phyloP scores from a whole-genome alignment of 768 basidiomycete genomes.

The Russula earlei region DNA sequence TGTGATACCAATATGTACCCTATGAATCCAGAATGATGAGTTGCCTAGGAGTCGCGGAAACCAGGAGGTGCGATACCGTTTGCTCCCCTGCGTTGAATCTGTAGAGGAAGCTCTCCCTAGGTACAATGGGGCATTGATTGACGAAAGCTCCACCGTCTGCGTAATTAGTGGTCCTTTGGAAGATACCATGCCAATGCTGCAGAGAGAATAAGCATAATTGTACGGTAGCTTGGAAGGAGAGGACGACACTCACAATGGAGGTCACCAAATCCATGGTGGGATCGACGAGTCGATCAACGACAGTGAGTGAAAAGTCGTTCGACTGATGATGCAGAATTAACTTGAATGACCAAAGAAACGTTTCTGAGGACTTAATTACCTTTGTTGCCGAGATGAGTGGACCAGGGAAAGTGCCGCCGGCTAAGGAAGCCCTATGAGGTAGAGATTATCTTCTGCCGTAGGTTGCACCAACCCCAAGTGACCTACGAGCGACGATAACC shows the following conservation, averaged over 20 bases:
- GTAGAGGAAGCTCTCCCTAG: slow-evolving; percentile 27
- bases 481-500: too few relatives aligned
- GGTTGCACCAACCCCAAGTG: too few relatives aligned
- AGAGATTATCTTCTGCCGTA: too few relatives aligned
- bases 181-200: slow-evolving; percentile 50
- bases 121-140: slow-evolving; percentile 38
- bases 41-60: slow-evolving; percentile 33
- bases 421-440: too few relatives aligned
- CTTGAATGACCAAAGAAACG: background rate
- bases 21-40: background rate
- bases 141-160: slow-evolving; percentile 35
- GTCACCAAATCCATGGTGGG: slow-evolving; percentile 39
- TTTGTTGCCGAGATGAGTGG: too few relatives aligned
- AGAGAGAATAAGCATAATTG: background rate
- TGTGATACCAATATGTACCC: slow-evolving; percentile 31
- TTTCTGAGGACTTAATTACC: too few relatives aligned
- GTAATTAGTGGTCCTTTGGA: slow-evolving; percentile 33
- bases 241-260: slow-evolving; percentile 31
- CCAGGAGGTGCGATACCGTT: slow-evolving; percentile 33
- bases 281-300: slow-evolving; percentile 35
- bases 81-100: background rate
- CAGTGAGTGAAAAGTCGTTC: slow-evolving; percentile 33
- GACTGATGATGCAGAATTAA: slow-evolving; percentile 29
- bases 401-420: too few relatives aligned
- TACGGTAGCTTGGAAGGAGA: background rate